phyloP scores from a whole-genome alignment of 345 rosid species.

The Hypericum androsaemum region DNA sequence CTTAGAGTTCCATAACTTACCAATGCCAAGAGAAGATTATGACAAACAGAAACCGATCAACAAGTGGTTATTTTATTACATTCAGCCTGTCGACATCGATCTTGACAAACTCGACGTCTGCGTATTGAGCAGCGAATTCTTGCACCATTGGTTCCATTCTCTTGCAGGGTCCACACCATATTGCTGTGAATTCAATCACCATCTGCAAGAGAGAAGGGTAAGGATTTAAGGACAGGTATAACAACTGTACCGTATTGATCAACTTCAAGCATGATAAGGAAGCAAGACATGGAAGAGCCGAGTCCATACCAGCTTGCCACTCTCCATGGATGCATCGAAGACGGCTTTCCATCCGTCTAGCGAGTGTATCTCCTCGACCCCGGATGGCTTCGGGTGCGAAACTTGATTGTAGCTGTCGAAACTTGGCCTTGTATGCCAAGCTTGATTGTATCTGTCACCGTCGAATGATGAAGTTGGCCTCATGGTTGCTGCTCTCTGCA shows the following conservation, averaged over 20 bases:
- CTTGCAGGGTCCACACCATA: slow-evolving; percentile 78
- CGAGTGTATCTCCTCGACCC: slow-evolving; percentile 39
- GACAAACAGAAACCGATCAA: not conserved
- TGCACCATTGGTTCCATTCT: slow-evolving; percentile 39
- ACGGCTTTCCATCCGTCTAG: slow-evolving; percentile 45
- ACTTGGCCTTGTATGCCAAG: not conserved
- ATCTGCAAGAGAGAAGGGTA: slow-evolving; percentile 26
- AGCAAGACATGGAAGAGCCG: not conserved
- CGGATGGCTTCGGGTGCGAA: slow-evolving; percentile 3
- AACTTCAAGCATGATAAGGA: not conserved
- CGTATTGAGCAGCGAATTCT: slow-evolving; percentile 44
- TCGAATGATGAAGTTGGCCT: slow-evolving; percentile 12
- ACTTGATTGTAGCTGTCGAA: not conserved
- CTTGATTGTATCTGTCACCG: not conserved
- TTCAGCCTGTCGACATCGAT: slow-evolving; percentile 51
- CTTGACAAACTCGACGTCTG: slow-evolving; percentile 57
- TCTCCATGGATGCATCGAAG: slow-evolving; percentile 41
- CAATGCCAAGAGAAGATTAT: not conserved
- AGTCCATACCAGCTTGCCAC: slow-evolving; percentile 45
- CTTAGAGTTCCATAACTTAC: too few species aligned
- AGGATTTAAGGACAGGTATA: not conserved
- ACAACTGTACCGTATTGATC: not conserved
- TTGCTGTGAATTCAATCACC: slow-evolving; percentile 66
- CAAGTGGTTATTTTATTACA: slow-evolving; percentile 23
- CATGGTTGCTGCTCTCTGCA: slow-evolving; percentile 13